These are phyloP conservation scores for Prunus padus DNA, from an alignment of 306 rosid species.

Conservation along the genomic window DNA sequence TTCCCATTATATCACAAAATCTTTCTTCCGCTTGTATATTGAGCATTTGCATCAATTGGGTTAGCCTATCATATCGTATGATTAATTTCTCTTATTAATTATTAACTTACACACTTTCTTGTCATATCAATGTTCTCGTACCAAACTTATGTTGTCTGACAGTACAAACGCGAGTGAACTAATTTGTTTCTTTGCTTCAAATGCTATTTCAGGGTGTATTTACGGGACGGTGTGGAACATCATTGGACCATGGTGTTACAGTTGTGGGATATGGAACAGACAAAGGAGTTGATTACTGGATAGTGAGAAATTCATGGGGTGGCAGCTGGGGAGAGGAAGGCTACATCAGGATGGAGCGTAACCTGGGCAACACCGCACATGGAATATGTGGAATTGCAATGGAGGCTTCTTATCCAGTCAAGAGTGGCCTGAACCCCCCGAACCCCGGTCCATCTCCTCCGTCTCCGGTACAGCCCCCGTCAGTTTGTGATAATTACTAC, in stretches of 20 bases:
- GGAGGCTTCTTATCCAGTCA: constrained; percentile 70
- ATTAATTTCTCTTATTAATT: too few species aligned
- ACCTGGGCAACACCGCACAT: constrained; percentile 15
- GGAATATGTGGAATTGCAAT: constrained; percentile 85
- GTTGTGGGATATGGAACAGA: constrained; percentile 85
- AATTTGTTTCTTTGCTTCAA: neutral
- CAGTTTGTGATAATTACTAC: constrained; percentile 67
- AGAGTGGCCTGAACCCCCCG: constrained; percentile 68
- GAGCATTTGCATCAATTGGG: too few species aligned
- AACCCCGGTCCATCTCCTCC: constrained; percentile 97
- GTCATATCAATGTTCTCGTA: neutral
- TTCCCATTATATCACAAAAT: neutral
- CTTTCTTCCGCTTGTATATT: neutral
- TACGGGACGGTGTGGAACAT: constrained; percentile 67
- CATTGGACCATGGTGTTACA: constrained; percentile 74
- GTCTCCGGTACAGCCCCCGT: constrained; percentile 73
- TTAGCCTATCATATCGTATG: too few species aligned
- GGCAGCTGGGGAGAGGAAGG: constrained; percentile 76
- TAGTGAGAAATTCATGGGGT: constrained; percentile 84
- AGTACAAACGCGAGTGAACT: neutral
- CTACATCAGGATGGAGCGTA: constrained; percentile 79
- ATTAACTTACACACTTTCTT: too few species aligned
- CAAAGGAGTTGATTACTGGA: constrained; percentile 77
- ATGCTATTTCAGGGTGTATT: constrained; percentile 59
- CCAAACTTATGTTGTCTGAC: neutral